Evolutionary conservation across 768 basidiomycete species (phyloP).

Genomic region (Boletus tomentosulus): DNA sequence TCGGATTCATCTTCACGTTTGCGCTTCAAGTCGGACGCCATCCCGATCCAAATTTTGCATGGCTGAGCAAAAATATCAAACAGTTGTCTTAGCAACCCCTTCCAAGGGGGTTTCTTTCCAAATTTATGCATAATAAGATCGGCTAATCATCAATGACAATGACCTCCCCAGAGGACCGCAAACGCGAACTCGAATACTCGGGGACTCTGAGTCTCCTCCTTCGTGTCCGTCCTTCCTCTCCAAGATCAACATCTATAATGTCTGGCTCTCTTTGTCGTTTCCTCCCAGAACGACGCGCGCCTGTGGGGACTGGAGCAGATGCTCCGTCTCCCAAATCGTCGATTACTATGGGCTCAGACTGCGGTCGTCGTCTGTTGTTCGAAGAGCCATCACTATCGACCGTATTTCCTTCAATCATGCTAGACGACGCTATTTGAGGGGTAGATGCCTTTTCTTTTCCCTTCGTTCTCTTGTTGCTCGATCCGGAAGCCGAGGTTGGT

Average conservation of each 20-base stretch:
- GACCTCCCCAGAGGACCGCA: constrained; percentile 34
- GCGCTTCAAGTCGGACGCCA: constrained; percentile 25
- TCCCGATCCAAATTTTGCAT: constrained; percentile 5
- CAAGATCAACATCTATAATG: constrained; percentile 29
- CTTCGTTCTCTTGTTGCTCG: constrained; percentile 24
- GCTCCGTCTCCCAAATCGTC: constrained; percentile 32
- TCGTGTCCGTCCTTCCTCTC: constrained; percentile 24
- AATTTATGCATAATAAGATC: background rate
- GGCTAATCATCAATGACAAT: constrained; percentile 42
- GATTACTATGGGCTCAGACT: constrained; percentile 24
- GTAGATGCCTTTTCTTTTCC: constrained; percentile 34
- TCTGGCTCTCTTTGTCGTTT: constrained; percentile 35
- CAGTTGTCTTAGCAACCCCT: constrained; percentile 11
- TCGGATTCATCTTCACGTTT: constrained; percentile 18
- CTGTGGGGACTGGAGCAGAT: background rate
- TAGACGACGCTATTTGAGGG: constrained; percentile 3
- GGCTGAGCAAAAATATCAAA: background rate
- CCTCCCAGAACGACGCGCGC: constrained; percentile 18
- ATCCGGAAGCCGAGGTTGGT: constrained; percentile 7
- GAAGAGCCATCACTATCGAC: constrained; percentile 15
- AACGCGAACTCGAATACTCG: constrained; percentile 9
- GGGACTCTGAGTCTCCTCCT: constrained; percentile 19
- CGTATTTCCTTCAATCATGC: background rate
- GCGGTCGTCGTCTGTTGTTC: constrained; percentile 11
- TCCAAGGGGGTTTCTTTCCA: background rate